Base-by-base conservation (phyloP, 2,329 filamentous ascomycete species). In the Claviceps citrina region DNA sequence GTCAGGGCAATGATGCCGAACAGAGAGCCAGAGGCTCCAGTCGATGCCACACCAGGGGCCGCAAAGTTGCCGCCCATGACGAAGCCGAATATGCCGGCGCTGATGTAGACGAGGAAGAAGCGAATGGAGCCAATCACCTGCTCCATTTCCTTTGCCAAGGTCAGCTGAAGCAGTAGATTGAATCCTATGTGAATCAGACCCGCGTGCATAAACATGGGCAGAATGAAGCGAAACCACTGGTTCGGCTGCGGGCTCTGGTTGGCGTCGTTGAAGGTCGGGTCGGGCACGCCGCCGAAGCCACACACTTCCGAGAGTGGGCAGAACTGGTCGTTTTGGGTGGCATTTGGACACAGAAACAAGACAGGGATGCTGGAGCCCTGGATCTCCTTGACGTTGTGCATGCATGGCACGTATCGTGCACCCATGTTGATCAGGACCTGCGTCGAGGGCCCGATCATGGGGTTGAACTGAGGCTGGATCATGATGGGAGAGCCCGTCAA, bases 371-470 rank as follows among this genome's bases (percentile, higher is more conserved):
- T 52, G 6, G 62, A 63, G 42, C 74, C 67, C 52, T 80, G 78
- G 27, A 87, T 67, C 35, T 68, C 71, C 32, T 72, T 58, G 47
- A 83, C 71, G 50, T 83, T 85, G 65, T 89, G 87, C 91, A 98
- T 98, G 61, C 91, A 98, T 6, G 87, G 84, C 3, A 82, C 76
- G 56, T 84, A 98, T 45, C 91, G 79, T 31, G 87, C 84, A 43
- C 91, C 91, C 84, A 98, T 94, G 60, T 93, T 93, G 65, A 96
- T 94, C 51, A 93, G 75, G 19, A 96, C 76, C 50, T 85, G 84
- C 1, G 79, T 74, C 5, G 87, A 94, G 1, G 91, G 91, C 0
- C 91, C 91, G 54, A 98, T 94, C 85, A 98, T 94, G 43, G 84
- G 82, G 62, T 96, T 98, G 65, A 98, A 93, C 13, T 70, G 71